Conservation (phyloP, 2,329 filamentous ascomycete species). For the Mycosphaerella sp. region DNA sequence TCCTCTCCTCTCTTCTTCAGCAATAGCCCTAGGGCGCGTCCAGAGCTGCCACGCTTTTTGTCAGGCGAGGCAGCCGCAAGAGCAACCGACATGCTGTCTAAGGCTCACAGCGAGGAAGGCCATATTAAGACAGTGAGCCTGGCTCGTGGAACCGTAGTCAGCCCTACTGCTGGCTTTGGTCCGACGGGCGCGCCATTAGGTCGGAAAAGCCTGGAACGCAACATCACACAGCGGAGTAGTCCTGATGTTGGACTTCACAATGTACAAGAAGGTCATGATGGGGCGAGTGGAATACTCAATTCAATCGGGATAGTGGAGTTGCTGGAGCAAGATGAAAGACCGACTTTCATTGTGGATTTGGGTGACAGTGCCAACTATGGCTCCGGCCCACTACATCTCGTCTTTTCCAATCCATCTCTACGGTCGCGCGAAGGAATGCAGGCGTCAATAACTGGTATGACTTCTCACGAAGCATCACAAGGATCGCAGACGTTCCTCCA, state of each 20-base stretch:
- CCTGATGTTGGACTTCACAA: conserved; percentile 21
- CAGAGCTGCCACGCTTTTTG: conserved; percentile 51
- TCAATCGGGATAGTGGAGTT: conserved; percentile 65
- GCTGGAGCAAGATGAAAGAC: conserved; percentile 68
- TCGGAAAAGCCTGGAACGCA: conserved; percentile 33
- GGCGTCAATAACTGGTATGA: conserved; percentile 51
- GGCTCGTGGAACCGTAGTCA: conserved; percentile 42
- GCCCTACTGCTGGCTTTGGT: conserved; percentile 12
- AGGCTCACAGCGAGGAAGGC: conserved; percentile 45
- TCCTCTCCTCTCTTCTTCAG: conserved; percentile 51
- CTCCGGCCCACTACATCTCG: conserved; percentile 51
- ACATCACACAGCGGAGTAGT: conserved; percentile 25
- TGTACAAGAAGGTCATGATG: conserved; percentile 14
- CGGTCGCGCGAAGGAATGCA: conserved; percentile 52
- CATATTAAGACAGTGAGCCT: conserved; percentile 49
- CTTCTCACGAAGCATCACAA: conserved; percentile 35
- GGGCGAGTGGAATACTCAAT: conserved; percentile 47
- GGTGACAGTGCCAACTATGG: conserved; percentile 51
- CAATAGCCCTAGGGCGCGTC: conserved; percentile 39
- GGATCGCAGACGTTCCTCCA: conserved; percentile 48
- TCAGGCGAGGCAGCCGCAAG: conserved; percentile 54
- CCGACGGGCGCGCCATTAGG: conserved; percentile 34
- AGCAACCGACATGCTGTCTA: conserved; percentile 43
- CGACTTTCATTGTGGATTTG: conserved; percentile 69
- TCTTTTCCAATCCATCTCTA: conserved; percentile 65